Percentiles rank a stretch among this genome's conserved stretches.
Evolutionary conservation across 2,329 filamentous ascomycete species (phyloP).

Genomic region (Arthrobotrys pseudoclavata): DNA sequence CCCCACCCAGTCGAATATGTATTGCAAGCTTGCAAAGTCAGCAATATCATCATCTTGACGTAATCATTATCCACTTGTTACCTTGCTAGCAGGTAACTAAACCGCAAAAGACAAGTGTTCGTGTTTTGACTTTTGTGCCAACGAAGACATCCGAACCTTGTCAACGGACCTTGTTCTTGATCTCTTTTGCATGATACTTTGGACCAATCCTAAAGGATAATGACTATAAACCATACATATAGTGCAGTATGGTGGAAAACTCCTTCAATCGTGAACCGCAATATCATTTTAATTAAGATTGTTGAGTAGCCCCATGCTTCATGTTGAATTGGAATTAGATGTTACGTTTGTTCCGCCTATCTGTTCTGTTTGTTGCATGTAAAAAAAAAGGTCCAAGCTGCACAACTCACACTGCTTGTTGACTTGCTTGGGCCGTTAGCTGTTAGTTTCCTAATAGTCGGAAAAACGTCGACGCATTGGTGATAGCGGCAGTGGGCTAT

Average conservation of each 20-base stretch:
- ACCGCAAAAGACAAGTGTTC: slow-evolving; percentile 57
- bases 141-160: slow-evolving; percentile 39
- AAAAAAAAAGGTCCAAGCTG: slow-evolving; percentile 50
- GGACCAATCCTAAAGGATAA: slow-evolving; percentile 50
- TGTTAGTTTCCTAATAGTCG: slow-evolving; percentile 25
- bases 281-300: slow-evolving; percentile 45
- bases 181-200: slow-evolving; percentile 39
- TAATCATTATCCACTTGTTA: slow-evolving; percentile 48
- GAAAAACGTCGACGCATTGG: slow-evolving; percentile 56
- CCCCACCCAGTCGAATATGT: slow-evolving; percentile 29
- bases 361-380: neutral
- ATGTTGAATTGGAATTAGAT: slow-evolving; percentile 14
- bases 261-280: slow-evolving; percentile 17
- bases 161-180: slow-evolving; percentile 22
- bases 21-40: slow-evolving; percentile 9
- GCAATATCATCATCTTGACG: slow-evolving; percentile 38
- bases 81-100: slow-evolving; percentile 27
- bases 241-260: slow-evolving; percentile 11
- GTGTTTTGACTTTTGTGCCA: slow-evolving; percentile 54
- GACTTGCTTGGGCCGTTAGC: slow-evolving; percentile 31
- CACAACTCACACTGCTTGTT: slow-evolving; percentile 27
- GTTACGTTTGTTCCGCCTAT: slow-evolving; percentile 3
- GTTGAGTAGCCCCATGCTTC: slow-evolving; percentile 18
- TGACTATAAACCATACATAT: slow-evolving; percentile 31
- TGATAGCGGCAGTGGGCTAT: slow-evolving; percentile 53